Conservation (phyloP, 352 stramenopile species). For the Elongisporangium prolatum region DNA sequence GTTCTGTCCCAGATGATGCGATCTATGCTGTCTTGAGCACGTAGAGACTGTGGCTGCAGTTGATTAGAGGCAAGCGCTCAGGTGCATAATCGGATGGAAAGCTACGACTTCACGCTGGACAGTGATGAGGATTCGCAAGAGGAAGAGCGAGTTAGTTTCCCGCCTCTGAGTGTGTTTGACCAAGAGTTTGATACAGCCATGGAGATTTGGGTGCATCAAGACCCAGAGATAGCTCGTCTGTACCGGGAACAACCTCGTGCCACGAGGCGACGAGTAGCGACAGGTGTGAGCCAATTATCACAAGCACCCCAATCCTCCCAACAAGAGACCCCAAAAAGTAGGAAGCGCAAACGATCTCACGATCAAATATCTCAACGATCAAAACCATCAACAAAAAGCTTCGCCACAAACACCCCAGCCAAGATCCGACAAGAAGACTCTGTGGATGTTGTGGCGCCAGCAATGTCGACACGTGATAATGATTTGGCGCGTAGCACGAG, state of each 20-base stretch:
- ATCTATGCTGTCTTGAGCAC: too few relatives aligned
- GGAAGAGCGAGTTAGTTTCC: background rate
- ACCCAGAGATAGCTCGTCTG: slow-evolving; percentile 37
- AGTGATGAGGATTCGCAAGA: background rate
- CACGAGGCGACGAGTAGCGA: slow-evolving; percentile 6
- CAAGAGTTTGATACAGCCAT: slow-evolving; percentile 70
- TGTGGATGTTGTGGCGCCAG: background rate
- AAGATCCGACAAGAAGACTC: background rate
- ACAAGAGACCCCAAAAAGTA: background rate
- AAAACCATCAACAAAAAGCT: too few relatives aligned
- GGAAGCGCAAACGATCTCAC: background rate
- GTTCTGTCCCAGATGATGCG: background rate
- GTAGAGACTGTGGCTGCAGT: background rate
- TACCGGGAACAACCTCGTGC: slow-evolving; percentile 21
- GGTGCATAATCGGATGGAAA: slow-evolving; percentile 12
- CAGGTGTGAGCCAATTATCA: background rate
- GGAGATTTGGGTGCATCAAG: slow-evolving; percentile 53
- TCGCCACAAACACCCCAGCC: too few relatives aligned
- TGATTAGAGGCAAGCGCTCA: background rate
- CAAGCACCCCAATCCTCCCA: background rate
- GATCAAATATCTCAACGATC: too few relatives aligned
- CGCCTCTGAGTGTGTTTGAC: slow-evolving; percentile 39
- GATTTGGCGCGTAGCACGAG: background rate
- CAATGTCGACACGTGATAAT: background rate
- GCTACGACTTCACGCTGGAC: background rate